Percentiles rank a stretch among this genome's conserved stretches.
phyloP scores from a whole-genome alignment of 257 asterid species.

The Anisodus tanguticus region DNA sequence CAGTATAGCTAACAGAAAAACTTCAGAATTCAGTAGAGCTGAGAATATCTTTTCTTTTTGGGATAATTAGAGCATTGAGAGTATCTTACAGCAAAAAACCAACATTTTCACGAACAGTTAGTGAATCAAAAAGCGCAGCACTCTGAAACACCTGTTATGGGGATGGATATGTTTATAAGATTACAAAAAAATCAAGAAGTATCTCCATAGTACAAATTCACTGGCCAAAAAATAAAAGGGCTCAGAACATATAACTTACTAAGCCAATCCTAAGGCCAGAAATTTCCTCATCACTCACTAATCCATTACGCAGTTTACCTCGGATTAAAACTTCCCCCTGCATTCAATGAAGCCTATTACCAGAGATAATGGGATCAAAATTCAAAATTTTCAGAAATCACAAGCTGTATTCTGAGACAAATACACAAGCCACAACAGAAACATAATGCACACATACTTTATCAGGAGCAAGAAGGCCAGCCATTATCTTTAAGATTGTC shows the following conservation, averaged over 20 bases:
- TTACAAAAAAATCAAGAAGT: constrained; percentile 31
- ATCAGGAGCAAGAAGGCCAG: constrained; percentile 99
- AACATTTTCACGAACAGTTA: constrained; percentile 95
- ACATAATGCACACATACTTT: constrained; percentile 52
- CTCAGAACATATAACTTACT: constrained; percentile 54
- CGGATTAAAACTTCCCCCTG: constrained; percentile 96
- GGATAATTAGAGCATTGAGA: background rate
- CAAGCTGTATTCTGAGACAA: background rate
- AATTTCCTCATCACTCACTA: constrained; percentile 94
- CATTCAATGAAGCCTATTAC: constrained; percentile 35
- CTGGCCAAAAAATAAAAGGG: background rate
- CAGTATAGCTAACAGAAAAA: background rate
- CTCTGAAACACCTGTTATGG: constrained; percentile 92
- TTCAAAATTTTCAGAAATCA: constrained; percentile 28
- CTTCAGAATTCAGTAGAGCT: background rate
- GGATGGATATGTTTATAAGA: constrained; percentile 33
- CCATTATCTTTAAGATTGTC: constrained; percentile 92
- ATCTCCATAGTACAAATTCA: constrained; percentile 27
- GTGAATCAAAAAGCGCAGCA: constrained; percentile 97
- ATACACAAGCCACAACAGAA: constrained; percentile 10
- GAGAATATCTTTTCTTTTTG: constrained; percentile 5
- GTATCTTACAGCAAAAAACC: constrained; percentile 92
- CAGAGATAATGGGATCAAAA: constrained; percentile 29
- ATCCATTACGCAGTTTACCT: constrained; percentile 83
- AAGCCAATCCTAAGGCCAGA: constrained; percentile 98